phyloP scores from a whole-genome alignment of 1,284 basidiomycete genomes.

The Ustilago xerochloae region DNA sequence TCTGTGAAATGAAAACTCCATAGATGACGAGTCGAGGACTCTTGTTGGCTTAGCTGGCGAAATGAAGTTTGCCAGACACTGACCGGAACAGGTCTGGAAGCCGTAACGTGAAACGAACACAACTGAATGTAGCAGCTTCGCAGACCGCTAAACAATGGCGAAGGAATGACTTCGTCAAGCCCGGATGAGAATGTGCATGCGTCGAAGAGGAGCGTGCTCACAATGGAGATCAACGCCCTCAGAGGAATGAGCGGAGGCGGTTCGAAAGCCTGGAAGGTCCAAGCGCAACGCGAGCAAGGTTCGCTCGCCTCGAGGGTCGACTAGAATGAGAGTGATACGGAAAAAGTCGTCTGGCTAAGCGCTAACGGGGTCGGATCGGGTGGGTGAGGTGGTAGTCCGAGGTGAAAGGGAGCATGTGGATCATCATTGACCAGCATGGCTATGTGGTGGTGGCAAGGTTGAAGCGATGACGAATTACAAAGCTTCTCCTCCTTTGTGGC shows the following conservation, averaged over 20 bases:
- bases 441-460: too few species aligned
- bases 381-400: neutral
- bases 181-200: neutral
- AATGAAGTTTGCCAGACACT: neutral
- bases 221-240: neutral
- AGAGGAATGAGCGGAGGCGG: neutral
- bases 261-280: too few species aligned
- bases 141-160: neutral
- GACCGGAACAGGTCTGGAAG: neutral
- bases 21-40: neutral
- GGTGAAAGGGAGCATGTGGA: neutral
- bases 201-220: slow-evolving; percentile 13
- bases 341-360: neutral
- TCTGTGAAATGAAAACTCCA: slow-evolving; percentile 8
- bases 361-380: neutral
- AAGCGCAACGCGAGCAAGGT: neutral
- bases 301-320: neutral
- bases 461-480: too few species aligned
- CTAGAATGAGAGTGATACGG: neutral
- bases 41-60: neutral
- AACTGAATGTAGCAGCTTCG: too few species aligned
- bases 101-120: too few species aligned
- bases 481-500: too few species aligned
- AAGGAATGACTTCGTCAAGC: too few species aligned
- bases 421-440: neutral